Evolutionary conservation across 192 early-diverging fungal species (phyloP), one percentile per base, ranked within the genome.

Genomic region (Phlyctochytrium arcticum): DNA sequence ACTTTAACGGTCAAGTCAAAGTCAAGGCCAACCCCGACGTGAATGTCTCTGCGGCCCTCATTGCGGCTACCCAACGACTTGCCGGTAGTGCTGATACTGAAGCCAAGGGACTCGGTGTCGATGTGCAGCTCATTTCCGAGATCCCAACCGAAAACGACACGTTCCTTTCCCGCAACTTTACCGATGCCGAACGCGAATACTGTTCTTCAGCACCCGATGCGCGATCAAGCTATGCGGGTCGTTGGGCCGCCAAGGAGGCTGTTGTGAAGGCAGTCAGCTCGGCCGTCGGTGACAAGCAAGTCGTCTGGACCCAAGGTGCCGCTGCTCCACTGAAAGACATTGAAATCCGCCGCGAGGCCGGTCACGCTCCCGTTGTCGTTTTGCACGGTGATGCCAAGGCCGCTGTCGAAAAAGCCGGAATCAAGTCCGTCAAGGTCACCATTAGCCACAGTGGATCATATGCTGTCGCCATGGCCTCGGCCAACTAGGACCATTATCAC

Each of bases 211-310:
- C 81, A 1, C 82, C 92, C 10, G 85, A 88, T 67, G 85, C 89
- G 15, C 85, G 86, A 62, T 80, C 92, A 0, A 92, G 90, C 74
- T 93, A 90, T 75, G 88, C 95, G 32, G 95, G 95, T 51, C 85
- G 89, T 30, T 98, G 95, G 95, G 89, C 89, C 6, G 95, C 95
- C 54, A 98, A 98, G 83, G 95, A 98, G 67, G 91, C 95, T 1
- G 91, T 92, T 15, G 81, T 98, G 68, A 98, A 98, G 84, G 93
- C 95, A 12, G 86, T 97, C 24, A 87, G 86, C 37, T 89, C 86
- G 6, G 82, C 79, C 0, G 57, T 76, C 23, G 47, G 62, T 19
- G 71, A 71, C 24, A n/a, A n/a, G n/a, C 73, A 74, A 34, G 80
- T 80, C 24, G 90, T 94, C 17, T 89, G 86, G 85, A 83, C 80